phyloP scores from a whole-genome alignment of 257 asterid species.

The Salvia hispanica region DNA sequence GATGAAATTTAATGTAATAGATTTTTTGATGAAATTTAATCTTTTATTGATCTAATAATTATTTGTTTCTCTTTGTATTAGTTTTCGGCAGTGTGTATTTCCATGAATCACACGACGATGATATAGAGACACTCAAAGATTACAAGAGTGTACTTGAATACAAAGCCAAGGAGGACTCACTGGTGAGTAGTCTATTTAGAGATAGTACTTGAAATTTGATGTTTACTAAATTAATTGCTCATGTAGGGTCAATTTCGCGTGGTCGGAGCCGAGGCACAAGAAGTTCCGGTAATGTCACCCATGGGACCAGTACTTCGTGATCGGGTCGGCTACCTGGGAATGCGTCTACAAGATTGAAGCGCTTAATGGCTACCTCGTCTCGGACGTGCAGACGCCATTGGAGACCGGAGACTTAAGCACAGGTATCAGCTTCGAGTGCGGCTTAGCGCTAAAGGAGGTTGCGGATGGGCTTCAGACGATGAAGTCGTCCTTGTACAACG shows the following conservation, averaged over 20 bases:
- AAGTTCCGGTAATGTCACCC: conserved; percentile 61
- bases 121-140: conserved; percentile 31
- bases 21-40: neutral
- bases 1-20: too few relatives aligned
- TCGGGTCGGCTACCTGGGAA: conserved; percentile 53
- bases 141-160: conserved; percentile 53
- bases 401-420: conserved; percentile 45
- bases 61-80: conserved; percentile 18
- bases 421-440: conserved; percentile 49
- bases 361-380: conserved; percentile 45
- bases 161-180: conserved; percentile 50
- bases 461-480: conserved; percentile 45
- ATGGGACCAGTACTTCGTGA: conserved; percentile 61
- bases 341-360: conserved; percentile 61
- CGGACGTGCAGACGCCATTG: conserved; percentile 46
- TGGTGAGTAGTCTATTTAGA: conserved; percentile 42
- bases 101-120: conserved; percentile 32
- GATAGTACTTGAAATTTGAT: too few relatives aligned
- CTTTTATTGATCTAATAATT: neutral
- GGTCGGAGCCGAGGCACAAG: conserved; percentile 82
- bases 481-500: conserved; percentile 35
- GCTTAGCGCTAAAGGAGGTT: conserved; percentile 46
- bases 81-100: conserved; percentile 60
- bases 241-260: conserved; percentile 63
- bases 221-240: too few relatives aligned